Base-by-base conservation (phyloP, 148 eudicot genomes). In the Oxyria digyna region DNA sequence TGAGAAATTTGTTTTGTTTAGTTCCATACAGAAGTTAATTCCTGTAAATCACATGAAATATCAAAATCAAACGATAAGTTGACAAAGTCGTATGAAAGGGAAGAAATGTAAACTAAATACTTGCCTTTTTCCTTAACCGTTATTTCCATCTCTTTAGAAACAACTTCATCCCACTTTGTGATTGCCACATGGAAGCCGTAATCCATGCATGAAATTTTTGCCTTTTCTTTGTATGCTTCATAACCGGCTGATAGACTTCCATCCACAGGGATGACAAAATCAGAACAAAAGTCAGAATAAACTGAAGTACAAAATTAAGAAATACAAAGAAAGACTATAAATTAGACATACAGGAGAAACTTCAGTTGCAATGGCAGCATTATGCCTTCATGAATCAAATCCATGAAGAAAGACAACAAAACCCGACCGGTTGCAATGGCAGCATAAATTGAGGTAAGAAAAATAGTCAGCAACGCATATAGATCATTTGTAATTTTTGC, bases 111-210 rank as follows among this genome's bases (percentile, higher is more conserved):
- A 71, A 7, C 38, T 65, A 27, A 18, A 11, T 32, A 76, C 76
- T 38, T 42, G 91, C 99, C 99, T 85, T 91, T 88, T 59, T 94
- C 91, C 74, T 84, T 90, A 20, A 94, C 99, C 96, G 91, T 87
- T 66, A 79, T 74, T 75, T 94, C 99, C 99, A 94, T 94, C 72
- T 94, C 99, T 73, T 37, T 79, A 26, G 93, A 78, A 71, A 94
- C 93, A 67, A 71, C 78, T 46, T 91, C 97, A 63, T 94, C 93
- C 97, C 97, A 94, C 77, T 94, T 94, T 45, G 96, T 91, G 67
- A 94, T 79, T 50, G 96, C 99, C 96, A 94, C 84, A 76, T 94
- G 99, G 72, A 94, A 94, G 73, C 99, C 97, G 74, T 91, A 94
- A 81, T 94, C 99, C 96, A 88, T 91, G 81, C 89, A 84, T 21